Base-by-base conservation (phyloP, 2,329 filamentous ascomycete genomes). In the Trichoderma semiorbis region DNA sequence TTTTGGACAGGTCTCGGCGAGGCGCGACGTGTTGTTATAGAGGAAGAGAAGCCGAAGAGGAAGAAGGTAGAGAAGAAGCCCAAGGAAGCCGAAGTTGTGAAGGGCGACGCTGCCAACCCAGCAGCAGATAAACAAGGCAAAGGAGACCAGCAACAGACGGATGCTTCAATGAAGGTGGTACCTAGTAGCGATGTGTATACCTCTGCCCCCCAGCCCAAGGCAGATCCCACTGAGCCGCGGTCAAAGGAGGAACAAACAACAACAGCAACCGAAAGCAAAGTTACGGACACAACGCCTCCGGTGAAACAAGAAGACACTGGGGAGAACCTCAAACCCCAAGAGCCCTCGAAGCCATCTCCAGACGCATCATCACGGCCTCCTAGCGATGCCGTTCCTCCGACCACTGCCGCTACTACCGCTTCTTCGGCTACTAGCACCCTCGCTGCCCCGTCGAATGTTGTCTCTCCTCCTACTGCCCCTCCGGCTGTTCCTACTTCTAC, bases 1-100 rank as follows among this genome's bases (percentile, higher is more conserved):
- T 95, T 93, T 80, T 98, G 95, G 92, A 98, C 95, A 80, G 96
- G 95, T n/a, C 88, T 93, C 74, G 93, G 93, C 39, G 92, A 91
- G 78, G 84, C 95, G 78, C 91, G 89, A 78, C 90, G 88, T 75
- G 86, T 91, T 47, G 86, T 85, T 2, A 86, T 90, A 73, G 86
- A 91, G 73, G 88, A 91, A 76, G 88, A 90, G 78, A 89, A 88
- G 77, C 84, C 85, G 74, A 91, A 90, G 78, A 84, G 85, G 80
- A 91, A 89, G 78, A 81, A 80, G 65, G 79, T 75, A 1, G 80
- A 82, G 5, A 82, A 83, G 75, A 76, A 78, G 61, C 76, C 74
- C 21, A 79, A 80, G 72, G 71, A 75, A 36, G 65, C 67, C 21
- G 76, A 77, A 39, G 63, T 67, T 28, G 73, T 74, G 26, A 74